A percentile compares a stretch with the other conserved stretches of the same genome.
Conservation (phyloP, 129 eudicot genomes). For the Helianthus tuberosus region DNA sequence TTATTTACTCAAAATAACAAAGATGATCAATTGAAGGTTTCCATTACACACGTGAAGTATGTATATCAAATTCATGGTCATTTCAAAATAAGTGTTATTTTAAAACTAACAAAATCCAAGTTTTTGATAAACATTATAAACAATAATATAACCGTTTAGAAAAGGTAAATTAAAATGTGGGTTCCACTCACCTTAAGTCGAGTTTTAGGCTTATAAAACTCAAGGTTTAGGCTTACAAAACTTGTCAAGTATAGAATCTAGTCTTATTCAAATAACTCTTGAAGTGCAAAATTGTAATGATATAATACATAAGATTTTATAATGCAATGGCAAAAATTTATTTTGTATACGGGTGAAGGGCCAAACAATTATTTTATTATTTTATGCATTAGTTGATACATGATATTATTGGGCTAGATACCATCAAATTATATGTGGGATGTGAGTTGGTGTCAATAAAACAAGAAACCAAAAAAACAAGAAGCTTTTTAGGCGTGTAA, state of each 20-base stretch:
- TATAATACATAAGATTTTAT: not conserved
- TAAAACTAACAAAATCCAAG: not conserved
- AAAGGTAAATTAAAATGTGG: too few relatives aligned
- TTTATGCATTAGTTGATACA: not conserved
- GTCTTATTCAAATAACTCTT: not conserved
- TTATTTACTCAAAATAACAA: too few relatives aligned
- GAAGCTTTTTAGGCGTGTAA: constrained; percentile 61
- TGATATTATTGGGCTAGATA: not conserved
- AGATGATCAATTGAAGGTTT: too few relatives aligned
- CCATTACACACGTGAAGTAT: not conserved
- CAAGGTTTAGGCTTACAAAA: too few relatives aligned
- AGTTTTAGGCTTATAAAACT: too few relatives aligned
- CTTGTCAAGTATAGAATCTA: too few relatives aligned
- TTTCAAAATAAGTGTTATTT: not conserved
- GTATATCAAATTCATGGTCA: not conserved
- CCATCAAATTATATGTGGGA: constrained; percentile 7
- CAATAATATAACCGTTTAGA: too few relatives aligned
- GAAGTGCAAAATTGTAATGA: not conserved
- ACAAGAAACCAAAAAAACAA: constrained; percentile 40
- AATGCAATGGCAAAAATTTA: not conserved
- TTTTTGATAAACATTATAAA: too few relatives aligned
- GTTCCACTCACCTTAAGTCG: too few relatives aligned
- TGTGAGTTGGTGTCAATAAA: constrained; percentile 50
- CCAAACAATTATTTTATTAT: not conserved
- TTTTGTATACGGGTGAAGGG: not conserved